Evolutionary conservation across 495 filamentous ascomycete species (phyloP), one percentile per base, ranked within the genome.

Genomic region (Tuber calosporum): DNA sequence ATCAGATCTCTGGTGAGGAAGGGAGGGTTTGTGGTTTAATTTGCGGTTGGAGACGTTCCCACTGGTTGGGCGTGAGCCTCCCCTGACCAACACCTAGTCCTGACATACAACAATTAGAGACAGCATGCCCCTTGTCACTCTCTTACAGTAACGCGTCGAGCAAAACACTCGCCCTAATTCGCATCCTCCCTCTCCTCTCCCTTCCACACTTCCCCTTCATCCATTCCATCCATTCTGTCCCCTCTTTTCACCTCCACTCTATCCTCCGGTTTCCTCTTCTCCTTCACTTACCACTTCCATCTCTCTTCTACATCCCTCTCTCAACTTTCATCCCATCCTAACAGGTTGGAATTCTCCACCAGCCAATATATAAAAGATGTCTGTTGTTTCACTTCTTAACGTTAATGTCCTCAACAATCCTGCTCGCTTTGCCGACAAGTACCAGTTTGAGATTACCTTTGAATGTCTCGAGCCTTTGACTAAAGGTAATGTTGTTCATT

Each of bases 391-490:
- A 73, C 89, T 99, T 40, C 88, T 99, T 53, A 93, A 93, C 82
- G 95, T 98, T 73, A 92, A 94, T 82, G 91, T 97, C 72, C 86
- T 93, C 81, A 98, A 98, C 87, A 99, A 99, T 84, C 95, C 95
- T 74, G 94, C 95, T 75, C 86, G 89, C 69, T 97, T 98, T 85
- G 89, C 87, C 69, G 90, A 91, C 76, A 87, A 92, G 41, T 99
- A 98, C 82, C 88, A 93, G 82, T 97, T 99, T 72, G 96, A 99
- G 83, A 98, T 99, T 82, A 99, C 95, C 36, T 99, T 99, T 74
- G 96, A 98, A 84, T 97, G 94, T 82, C 88, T 98, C 26, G 95
- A 99, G 85, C 85, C 87, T 71, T 87, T 99, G 37, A 91, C 94
- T 82, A 96, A 97, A 84, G 94, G 94, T 94, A 82, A 71, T 81